Conservation (phyloP, 2,329 filamentous ascomycete genomes). For the Colletotrichum sp. region DNA sequence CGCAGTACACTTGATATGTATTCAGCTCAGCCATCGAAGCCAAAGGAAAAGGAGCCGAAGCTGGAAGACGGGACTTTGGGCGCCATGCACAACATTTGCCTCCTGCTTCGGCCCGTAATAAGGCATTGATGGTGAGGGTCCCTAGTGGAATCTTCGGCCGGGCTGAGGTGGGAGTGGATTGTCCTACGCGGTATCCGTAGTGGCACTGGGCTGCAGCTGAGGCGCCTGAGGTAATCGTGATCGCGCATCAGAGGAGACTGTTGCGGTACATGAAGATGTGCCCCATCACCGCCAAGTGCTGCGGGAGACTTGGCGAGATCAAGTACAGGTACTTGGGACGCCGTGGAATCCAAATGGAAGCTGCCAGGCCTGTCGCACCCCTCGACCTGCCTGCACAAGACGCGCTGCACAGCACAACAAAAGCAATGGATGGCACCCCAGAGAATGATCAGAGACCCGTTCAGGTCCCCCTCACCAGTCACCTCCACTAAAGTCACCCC, state of each 20-base stretch:
- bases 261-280: not conserved
- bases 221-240: not conserved
- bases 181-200: not conserved
- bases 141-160: not conserved
- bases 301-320: too few species aligned
- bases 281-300: too few species aligned
- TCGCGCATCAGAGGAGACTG: not conserved
- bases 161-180: not conserved
- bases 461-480: not conserved
- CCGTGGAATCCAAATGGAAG: conserved; percentile 16
- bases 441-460: not conserved
- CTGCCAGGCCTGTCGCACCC: not conserved
- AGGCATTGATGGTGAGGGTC: conserved; percentile 5
- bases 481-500: not conserved
- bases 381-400: not conserved
- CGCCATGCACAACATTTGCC: not conserved
- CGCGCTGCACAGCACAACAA: not conserved
- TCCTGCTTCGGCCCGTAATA: not conserved
- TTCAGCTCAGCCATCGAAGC: not conserved
- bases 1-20: not conserved
- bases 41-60: not conserved
- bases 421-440: not conserved
- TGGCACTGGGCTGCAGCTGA: conserved; percentile 11
- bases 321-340: not conserved
- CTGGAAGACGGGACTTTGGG: not conserved